Conservation (phyloP, 176 grass and related monocot species). For the Hordeum marinum region DNA sequence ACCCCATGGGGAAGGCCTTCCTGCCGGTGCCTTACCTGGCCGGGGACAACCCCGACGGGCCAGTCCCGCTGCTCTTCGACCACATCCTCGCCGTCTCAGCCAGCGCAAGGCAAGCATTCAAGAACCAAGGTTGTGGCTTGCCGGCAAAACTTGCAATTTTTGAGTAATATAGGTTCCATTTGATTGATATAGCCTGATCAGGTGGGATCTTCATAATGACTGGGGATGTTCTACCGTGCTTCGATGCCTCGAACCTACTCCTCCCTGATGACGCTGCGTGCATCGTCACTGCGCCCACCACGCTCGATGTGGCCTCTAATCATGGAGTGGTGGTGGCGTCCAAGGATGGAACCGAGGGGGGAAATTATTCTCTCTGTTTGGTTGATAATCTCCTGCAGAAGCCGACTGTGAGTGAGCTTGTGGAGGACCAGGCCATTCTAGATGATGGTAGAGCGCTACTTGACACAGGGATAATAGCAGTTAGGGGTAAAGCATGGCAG, state of each 20-base stretch:
- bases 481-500: constrained; percentile 74
- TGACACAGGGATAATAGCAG: constrained; percentile 92
- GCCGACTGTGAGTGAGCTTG: constrained; percentile 59
- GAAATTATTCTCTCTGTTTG: constrained; percentile 49
- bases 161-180: not conserved
- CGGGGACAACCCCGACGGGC: constrained; percentile 67
- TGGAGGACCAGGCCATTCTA: constrained; percentile 55
- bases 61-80: constrained; percentile 83
- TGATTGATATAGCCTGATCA: constrained; percentile 36
- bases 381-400: constrained; percentile 88
- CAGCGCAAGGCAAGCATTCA: constrained; percentile 83
- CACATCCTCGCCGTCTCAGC: constrained; percentile 87
- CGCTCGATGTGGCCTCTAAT: constrained; percentile 72
- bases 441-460: constrained; percentile 75
- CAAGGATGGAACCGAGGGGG: constrained; percentile 32
- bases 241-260: constrained; percentile 62
- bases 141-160: not conserved
- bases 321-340: constrained; percentile 86
- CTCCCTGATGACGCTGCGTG: constrained; percentile 72
- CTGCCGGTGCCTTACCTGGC: constrained; percentile 80
- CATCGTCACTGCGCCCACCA: constrained; percentile 79
- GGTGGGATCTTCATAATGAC: constrained; percentile 99
- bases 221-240: constrained; percentile 91
- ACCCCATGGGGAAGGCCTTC: constrained; percentile 91
- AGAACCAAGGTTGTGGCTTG: constrained; percentile 64